phyloP scores from a whole-genome alignment of 1,139 yeast genomes.

The Oligophagozyma castellii region DNA sequence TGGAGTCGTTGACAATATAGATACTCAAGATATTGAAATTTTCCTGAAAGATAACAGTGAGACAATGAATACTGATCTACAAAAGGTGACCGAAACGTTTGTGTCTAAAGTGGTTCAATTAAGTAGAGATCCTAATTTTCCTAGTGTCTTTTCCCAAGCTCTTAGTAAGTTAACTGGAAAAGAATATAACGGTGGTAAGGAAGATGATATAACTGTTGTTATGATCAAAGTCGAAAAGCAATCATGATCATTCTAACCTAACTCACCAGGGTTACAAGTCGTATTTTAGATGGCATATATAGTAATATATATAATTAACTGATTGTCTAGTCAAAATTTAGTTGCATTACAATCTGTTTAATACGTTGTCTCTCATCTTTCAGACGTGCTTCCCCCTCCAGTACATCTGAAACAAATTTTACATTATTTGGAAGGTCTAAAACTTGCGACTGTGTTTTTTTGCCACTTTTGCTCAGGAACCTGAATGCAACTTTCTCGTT shows the following conservation, averaged over 20 bases:
- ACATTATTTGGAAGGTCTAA: constrained; percentile 37
- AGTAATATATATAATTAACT: neutral
- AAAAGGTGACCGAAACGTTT: constrained; percentile 38
- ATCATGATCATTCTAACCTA: neutral
- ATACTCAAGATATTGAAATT: constrained; percentile 56
- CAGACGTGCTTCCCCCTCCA: constrained; percentile 26
- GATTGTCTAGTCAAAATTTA: constrained; percentile 19
- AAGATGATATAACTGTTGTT: constrained; percentile 83
- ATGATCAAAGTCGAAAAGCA: constrained; percentile 42
- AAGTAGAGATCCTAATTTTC: constrained; percentile 59
- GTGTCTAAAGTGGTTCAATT: constrained; percentile 56
- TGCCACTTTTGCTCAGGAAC: constrained; percentile 40
- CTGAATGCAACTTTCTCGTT: constrained; percentile 33
- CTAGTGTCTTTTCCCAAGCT: constrained; percentile 82
- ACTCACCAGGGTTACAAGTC: neutral
- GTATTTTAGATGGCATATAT: neutral
- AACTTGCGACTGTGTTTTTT: constrained; percentile 31
- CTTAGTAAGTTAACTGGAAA: constrained; percentile 56
- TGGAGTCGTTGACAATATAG: constrained; percentile 82
- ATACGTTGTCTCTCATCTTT: constrained; percentile 27
- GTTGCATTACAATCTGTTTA: constrained; percentile 25
- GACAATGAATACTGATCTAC: constrained; percentile 26
- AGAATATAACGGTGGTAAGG: constrained; percentile 78
- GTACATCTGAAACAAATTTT: constrained; percentile 33
- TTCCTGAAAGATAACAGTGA: constrained; percentile 36